These are phyloP conservation scores for Aspergillus intermedius DNA, from an alignment of 2,329 filamentous ascomycete genomes.

Conservation along the genomic window DNA sequence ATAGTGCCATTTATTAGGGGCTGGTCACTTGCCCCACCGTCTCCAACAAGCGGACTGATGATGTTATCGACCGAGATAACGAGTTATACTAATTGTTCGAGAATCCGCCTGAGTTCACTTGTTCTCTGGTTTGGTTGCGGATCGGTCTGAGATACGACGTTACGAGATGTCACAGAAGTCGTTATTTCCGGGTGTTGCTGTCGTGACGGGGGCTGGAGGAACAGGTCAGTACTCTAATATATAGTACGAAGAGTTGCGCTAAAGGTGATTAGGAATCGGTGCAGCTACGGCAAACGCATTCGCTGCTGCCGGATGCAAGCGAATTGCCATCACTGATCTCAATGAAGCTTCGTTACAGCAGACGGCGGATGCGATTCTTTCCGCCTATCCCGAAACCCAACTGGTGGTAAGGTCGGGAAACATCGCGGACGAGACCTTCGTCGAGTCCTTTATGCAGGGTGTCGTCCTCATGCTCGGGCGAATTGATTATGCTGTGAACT, in stretches of 20 bases:
- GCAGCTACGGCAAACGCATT: slow-evolving; percentile 49
- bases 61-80: neutral
- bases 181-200: slow-evolving; percentile 40
- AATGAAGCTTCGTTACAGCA: slow-evolving; percentile 35
- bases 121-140: neutral
- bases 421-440: slow-evolving; percentile 43
- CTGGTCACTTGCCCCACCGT: neutral
- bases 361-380: slow-evolving; percentile 18
- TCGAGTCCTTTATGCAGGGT: slow-evolving; percentile 26
- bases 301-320: slow-evolving; percentile 44
- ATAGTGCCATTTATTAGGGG: neutral
- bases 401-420: slow-evolving; percentile 39
- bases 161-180: slow-evolving; percentile 6
- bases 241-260: neutral
- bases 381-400: slow-evolving; percentile 27
- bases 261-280: slow-evolving; percentile 46
- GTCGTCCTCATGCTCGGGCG: slow-evolving; percentile 37
- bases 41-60: neutral
- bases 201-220: slow-evolving; percentile 45
- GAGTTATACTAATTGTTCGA: too few species aligned
- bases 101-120: neutral
- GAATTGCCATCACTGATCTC: slow-evolving; percentile 52
- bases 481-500: slow-evolving; percentile 53
- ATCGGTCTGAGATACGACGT: neutral
- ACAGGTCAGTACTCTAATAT: slow-evolving; percentile 24